Evolutionary conservation across 2,329 filamentous ascomycete species (phyloP), one percentile per base, ranked within the genome.

Genomic region (Zymoseptoria passerinii): DNA sequence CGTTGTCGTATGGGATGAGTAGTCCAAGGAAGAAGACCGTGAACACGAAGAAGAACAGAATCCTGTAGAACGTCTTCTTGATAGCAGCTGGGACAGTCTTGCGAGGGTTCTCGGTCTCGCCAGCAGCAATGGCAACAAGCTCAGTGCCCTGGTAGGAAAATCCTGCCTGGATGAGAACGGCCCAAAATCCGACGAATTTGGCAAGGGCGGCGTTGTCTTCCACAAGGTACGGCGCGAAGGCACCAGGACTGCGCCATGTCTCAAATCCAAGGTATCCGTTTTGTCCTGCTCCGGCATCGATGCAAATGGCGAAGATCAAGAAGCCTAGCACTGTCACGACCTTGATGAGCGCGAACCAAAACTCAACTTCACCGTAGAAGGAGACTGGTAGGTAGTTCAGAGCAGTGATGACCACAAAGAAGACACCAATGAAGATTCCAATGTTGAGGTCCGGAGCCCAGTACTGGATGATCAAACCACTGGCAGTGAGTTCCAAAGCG

Each of bases 251-350:
- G 54, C 63, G 61, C 68, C 71, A 72, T 71, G 81, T 85, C 53
- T 80, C 77, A 50, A 81, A 83, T 28, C 85, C 84, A 19, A 86
- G 78, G 68, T 86, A 84, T 48, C 82, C 80, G 64, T 78, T 72
- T 61, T 78, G 68, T 58, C 81, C 73, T 0, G 74, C 76, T 44
- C 70, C 71, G 18, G 70, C 70, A 53, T 71, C 69, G 62, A 66
- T 75, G 68, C 76, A 70, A 71, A 76, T 68, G 18, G 71, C 75
- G 57, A 78, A 71, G 59, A 73, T 67, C 29, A 73, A 60, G 64
- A 73, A 73, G 16, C 80, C 81, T 28, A 81, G 64, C 52, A 82
- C 73, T 18, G 78, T 78, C 53, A 81, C 71, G 54, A 82, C 76
- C 62, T 82, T 81, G 58, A 80, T 74, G 2, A 73, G 69, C 1